Evolutionary conservation across 2,329 filamentous ascomycete species (phyloP), one percentile per base, ranked within the genome.

Genomic region (Emmonsia crescens): DNA sequence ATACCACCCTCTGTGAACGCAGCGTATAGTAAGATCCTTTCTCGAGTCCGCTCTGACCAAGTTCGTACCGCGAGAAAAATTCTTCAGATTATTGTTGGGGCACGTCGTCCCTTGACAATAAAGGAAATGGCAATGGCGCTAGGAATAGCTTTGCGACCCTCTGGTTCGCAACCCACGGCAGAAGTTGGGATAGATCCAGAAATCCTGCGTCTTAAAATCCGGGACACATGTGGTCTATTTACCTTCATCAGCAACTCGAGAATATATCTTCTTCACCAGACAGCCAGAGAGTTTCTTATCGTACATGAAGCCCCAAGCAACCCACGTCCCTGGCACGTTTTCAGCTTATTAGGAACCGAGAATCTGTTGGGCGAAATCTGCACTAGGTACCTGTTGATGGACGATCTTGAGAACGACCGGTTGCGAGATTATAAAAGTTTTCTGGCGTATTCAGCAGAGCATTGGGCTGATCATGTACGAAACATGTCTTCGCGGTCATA

Each of bases 221-320:
- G 65, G 12, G 9, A 65, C 19, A 31, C 40, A 8, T 70, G 69
- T 59, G 68, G 69, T 8, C 63, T 71, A 4, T 71, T 72, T 62
- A 61, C 71, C 9, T 66, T 61, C 36, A 63, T 72, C 33, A 63
- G 66, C n/a, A 27, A 59, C 69, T 52, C 62, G n/a, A n/a, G n/a
- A 31, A 61, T 72, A 27, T 69, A 65, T 59, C 62, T 71, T 27
- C 65, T 72, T 38, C 70, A 71, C 58, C 67, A 73, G 57, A 72
- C 70, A 14, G 69, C 69, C 19, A 66, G 62, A 54, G 68, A 72
- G 57, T 73, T 71, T 63, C 62, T 72, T 29, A 19, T 61, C 38
- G 21, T 21, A 44, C 44, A 36, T 62, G 44, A 24, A 21, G 19
- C 19, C 21, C 2, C n/a, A 21, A 21, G 5, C 44, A n/a, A 24